These are phyloP conservation scores for Pyrrhoderma noxium DNA, from an alignment of 1,284 basidiomycete genomes.

Conservation along the genomic window DNA sequence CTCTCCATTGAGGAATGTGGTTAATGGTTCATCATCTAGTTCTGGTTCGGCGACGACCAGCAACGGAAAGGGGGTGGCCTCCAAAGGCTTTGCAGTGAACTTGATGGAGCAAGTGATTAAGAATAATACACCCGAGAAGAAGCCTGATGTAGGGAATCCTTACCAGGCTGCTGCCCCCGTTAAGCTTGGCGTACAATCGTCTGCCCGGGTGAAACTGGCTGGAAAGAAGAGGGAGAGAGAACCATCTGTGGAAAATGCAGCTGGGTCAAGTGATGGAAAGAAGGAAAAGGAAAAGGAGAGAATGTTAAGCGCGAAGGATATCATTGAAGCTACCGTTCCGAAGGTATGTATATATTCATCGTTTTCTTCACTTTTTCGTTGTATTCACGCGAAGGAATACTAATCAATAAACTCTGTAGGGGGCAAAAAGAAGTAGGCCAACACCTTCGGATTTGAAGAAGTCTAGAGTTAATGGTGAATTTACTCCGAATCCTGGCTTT, in stretches of 20 bases:
- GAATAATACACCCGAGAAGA: constrained; percentile 54
- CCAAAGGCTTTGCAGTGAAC: constrained; percentile 38
- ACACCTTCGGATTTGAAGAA: constrained; percentile 34
- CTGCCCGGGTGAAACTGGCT: constrained; percentile 27
- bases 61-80: too few species aligned
- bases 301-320: constrained; percentile 45
- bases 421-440: constrained; percentile 62
- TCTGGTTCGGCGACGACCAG: neutral
- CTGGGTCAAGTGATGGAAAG: neutral
- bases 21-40: constrained; percentile 30
- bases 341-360: constrained; percentile 38
- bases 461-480: neutral
- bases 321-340: constrained; percentile 66
- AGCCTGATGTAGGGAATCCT: constrained; percentile 59
- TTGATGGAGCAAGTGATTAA: constrained; percentile 62
- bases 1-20: constrained; percentile 56
- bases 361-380: constrained; percentile 1
- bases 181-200: constrained; percentile 35
- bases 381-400: neutral
- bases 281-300: constrained; percentile 26
- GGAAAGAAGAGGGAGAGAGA: constrained; percentile 23
- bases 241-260: neutral
- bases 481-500: constrained; percentile 26
- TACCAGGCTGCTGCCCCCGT: constrained; percentile 61
- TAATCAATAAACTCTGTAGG: constrained; percentile 34